Evolutionary conservation across 768 basidiomycete genomes (phyloP).

Genomic region (Megacollybia marginata): DNA sequence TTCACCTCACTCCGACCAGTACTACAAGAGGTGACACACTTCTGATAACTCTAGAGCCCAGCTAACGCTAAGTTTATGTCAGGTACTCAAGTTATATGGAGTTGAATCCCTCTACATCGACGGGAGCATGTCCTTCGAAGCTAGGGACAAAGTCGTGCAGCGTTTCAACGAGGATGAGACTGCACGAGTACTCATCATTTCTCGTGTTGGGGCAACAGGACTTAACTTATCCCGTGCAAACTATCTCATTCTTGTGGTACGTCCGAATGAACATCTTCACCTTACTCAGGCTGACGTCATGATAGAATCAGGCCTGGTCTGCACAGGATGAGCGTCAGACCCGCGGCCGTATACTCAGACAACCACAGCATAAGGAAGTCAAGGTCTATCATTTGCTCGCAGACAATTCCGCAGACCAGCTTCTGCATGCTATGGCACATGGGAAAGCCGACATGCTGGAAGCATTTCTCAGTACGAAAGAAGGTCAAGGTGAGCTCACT

Average conservation of each 20-base stretch:
- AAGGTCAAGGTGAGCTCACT: conserved; percentile 5
- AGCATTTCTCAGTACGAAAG: conserved; percentile 9
- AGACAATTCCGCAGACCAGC: conserved; percentile 7
- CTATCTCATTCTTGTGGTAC: no score
- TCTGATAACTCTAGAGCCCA: no score
- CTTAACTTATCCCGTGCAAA: no score
- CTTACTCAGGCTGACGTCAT: conserved; percentile 13
- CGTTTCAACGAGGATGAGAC: no score
- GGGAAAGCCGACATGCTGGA: conserved; percentile 9
- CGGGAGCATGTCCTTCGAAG: no score
- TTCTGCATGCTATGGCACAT: conserved; percentile 6
- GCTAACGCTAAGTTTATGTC: no score
- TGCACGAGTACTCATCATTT: conserved; percentile 16
- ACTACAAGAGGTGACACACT: no score
- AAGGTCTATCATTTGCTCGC: conserved; percentile 7
- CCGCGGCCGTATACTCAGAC: conserved; percentile 5
- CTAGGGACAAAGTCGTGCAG: no score
- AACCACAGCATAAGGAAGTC: conserved; percentile 8
- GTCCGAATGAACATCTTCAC: no score
- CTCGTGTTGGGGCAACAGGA: conserved; percentile 14
- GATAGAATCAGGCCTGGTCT: conserved; percentile 12
- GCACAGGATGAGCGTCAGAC: conserved; percentile 12
- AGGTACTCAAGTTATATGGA: no score
- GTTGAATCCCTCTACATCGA: no score
- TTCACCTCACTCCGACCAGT: no score